A percentile compares a stretch with the other conserved stretches of the same genome.
Evolutionary conservation across 2,329 filamentous ascomycete genomes (phyloP).

Genomic region (Rosellinia necatrix): DNA sequence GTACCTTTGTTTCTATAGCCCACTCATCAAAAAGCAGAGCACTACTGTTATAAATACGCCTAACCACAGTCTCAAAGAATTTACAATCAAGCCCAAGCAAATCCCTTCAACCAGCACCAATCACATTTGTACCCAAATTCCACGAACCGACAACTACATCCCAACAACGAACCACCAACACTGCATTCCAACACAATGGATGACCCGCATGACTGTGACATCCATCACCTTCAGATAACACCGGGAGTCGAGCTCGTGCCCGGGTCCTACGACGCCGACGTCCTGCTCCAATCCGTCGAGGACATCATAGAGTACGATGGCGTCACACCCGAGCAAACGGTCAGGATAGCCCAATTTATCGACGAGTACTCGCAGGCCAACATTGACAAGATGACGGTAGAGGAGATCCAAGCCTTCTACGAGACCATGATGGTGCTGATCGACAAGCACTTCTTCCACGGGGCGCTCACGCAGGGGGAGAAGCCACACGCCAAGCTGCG

Average conservation of each 20-base stretch:
- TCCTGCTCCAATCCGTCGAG: background rate
- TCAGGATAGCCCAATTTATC: background rate
- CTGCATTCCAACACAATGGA: background rate
- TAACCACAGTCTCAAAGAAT: too few relatives aligned
- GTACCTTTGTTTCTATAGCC: too few relatives aligned
- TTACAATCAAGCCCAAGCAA: too few relatives aligned
- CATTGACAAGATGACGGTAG: background rate
- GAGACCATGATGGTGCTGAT: background rate
- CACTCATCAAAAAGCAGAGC: too few relatives aligned
- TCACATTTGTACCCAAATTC: too few relatives aligned
- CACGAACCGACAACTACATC: too few relatives aligned
- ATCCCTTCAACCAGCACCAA: too few relatives aligned
- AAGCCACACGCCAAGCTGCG: background rate
- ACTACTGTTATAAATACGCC: too few relatives aligned
- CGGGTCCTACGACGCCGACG: background rate
- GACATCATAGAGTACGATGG: background rate
- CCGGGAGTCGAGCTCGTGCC: too few relatives aligned
- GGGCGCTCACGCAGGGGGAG: background rate
- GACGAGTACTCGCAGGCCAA: background rate
- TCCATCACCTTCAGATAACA: background rate
- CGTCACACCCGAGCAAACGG: background rate
- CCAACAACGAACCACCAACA: background rate
- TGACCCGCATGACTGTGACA: background rate
- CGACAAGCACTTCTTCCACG: conserved; percentile 5
- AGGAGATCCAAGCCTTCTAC: background rate